Base-by-base conservation (phyloP, 257 asterid species). In the Orobanche coerulescens region DNA sequence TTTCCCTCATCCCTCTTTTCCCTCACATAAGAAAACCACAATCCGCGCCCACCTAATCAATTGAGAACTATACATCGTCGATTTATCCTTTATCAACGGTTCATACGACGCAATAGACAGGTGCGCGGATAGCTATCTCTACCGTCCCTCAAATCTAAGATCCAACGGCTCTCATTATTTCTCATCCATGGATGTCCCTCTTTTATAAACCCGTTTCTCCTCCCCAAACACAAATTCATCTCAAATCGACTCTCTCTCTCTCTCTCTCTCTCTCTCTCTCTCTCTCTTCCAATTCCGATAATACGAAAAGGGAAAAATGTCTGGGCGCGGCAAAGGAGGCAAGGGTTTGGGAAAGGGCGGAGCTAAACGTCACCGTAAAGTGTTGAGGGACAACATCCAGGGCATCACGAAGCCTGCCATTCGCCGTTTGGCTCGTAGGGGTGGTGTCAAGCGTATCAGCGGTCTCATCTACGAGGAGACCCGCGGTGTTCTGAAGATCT, bases 311-410 rank as follows among this genome's bases (percentile, higher is more conserved):
- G 9, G 0, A 14, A 43, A 37, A 46, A 79, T 79, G 84, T 79
- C 81, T 0, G 84, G 84, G 1, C 81, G 84, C 2, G 84, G 84
- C 4, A 79, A 79, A 23, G 82, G 82, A 52, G 79, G 82, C 57
- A 76, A 76, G 71, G 84, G 84, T 7, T 70, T 79, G 76, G 84
- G 84, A 15, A 79, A 79, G 65, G 81, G 84, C 14, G 84, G 84
- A 31, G 84, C 84, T 0, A 79, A 79, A 16, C 81, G 84, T 1
- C 84, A 79, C 34, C 79, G 84, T 36, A 79, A 79, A 75, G 84
- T 79, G 49, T 48, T 75, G 30, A 39, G 80, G 37, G 80, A 78
- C 33, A 78, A n/a, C n/a, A n/a, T n/a, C n/a, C n/a, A n/a, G n/a
- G n/a, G n/a, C n/a, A n/a, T n/a, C n/a, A n/a, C n/a, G n/a, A n/a